A percentile compares a stretch with the other conserved stretches of the same genome.
phyloP scores from a whole-genome alignment of 768 basidiomycete genomes.

The Podaxis rugospora region DNA sequence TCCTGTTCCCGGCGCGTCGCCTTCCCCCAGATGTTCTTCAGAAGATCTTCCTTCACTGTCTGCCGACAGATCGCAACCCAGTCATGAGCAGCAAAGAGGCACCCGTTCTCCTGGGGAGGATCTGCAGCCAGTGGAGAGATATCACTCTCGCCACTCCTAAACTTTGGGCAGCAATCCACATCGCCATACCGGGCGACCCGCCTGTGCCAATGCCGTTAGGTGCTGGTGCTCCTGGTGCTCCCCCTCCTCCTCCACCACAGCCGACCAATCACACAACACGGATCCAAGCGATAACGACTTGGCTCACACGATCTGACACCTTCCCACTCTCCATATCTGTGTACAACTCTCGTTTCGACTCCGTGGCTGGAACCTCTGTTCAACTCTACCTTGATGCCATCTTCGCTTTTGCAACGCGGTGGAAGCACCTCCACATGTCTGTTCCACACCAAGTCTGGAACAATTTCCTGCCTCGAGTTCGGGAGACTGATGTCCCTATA shows the following conservation, averaged over 20 bases:
- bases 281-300: constrained; percentile 6
- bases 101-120: constrained; percentile 15
- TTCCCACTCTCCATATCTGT: constrained; percentile 13
- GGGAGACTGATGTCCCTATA: constrained; percentile 2
- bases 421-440: constrained; percentile 13
- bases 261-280: background rate
- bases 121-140: constrained; percentile 18
- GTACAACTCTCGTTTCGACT: constrained; percentile 5
- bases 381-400: constrained; percentile 11
- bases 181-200: constrained; percentile 15
- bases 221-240: background rate
- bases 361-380: constrained; percentile 5
- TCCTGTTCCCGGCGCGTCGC: constrained; percentile 16
- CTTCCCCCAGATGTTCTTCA: constrained; percentile 17
- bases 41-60: constrained; percentile 17
- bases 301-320: constrained; percentile 12
- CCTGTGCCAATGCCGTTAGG: background rate
- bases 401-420: background rate
- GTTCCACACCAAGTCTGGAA: constrained; percentile 8
- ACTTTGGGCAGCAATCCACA: constrained; percentile 18
- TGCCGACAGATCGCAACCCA: constrained; percentile 18
- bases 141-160: constrained; percentile 14
- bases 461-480: constrained; percentile 8
- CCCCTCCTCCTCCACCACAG: background rate
- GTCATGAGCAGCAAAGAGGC: constrained; percentile 17